Evolutionary conservation across 1,284 basidiomycete genomes (phyloP), one percentile per base, ranked within the genome.

Genomic region (Naganishia sp.): DNA sequence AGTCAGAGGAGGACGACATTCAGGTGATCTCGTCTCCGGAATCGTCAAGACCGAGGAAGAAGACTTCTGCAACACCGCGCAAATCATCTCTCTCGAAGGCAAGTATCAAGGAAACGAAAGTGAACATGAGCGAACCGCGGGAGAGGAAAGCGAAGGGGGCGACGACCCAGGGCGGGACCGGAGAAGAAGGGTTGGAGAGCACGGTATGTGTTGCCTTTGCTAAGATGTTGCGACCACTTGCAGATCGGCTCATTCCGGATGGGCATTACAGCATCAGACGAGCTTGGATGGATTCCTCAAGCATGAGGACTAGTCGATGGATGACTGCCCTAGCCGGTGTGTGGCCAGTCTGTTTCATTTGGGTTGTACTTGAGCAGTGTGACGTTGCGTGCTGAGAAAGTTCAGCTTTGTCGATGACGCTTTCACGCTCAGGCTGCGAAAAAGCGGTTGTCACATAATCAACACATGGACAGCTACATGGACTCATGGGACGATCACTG

Each of bases 281-380:
- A 61, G 50, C 11, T 23, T 66, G 52, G 65, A 66, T 44, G 57
- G 53, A n/a, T 66, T 66, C 28, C 18, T 66, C 18, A 55, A 61
- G 36, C 49, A 61, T 31, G 64, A 65, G 10, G 54, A 43, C 39
- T 64, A 33, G 44, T 21, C 25, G 16, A 10, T 7, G 33, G 4
- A 46, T 46, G 18, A 39, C 36, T 39, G 10, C 13, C 13, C 2
- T 39, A 39, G 36, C 36, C 36, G 28, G 1, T 28, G 28, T 28
- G 28, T 28, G 28, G 28, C 28, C 6, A 39, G 36, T 39, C 36
- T 9, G 36, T 10, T 39, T 39, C 36, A 39, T 28, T 28, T 2
- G 2, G 9, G 4, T 39, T 13, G 36, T 39, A 13, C 9, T 39
- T 39, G 36, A 39, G 13, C 13, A 13, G 13, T 39, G 36, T 39